A percentile compares a stretch with the other conserved stretches of the same genome.
phyloP scores from a whole-genome alignment of 177 flowering plant genomes.

The Tripterygium wilfordii region DNA sequence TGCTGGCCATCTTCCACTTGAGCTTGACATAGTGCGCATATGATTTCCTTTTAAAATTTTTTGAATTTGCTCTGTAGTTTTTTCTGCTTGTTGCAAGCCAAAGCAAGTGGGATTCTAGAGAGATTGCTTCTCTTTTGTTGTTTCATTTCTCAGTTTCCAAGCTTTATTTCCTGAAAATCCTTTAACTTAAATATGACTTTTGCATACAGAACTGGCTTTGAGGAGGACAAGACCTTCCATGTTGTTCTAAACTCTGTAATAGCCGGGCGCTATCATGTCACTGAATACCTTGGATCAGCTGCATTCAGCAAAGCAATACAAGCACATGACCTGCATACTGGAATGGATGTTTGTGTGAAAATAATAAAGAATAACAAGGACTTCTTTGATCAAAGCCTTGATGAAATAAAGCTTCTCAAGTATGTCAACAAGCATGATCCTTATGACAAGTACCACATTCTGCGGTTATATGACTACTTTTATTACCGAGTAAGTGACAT shows the following conservation, averaged over 20 bases:
- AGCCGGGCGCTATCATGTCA: constrained; percentile 98
- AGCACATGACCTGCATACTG: constrained; percentile 97
- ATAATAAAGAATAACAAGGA: constrained; percentile 98
- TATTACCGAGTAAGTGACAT: constrained; percentile 88
- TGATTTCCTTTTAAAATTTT: no score
- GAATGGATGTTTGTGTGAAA: constrained; percentile 98
- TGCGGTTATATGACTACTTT: constrained; percentile 92
- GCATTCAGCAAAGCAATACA: constrained; percentile 99
- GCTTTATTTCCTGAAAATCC: no score
- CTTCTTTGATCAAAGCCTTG: constrained; percentile 98
- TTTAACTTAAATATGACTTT: constrained; percentile 3
- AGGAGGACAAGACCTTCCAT: constrained; percentile 97
- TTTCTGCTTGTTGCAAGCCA: no score
- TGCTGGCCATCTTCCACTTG: no score
- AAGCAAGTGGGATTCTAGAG: no score
- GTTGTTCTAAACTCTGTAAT: constrained; percentile 91
- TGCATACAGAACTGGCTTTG: constrained; percentile 87
- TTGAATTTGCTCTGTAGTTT: no score
- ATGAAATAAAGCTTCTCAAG: constrained; percentile 98
- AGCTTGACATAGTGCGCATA: no score
- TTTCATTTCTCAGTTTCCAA: no score
- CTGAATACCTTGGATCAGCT: constrained; percentile 98
- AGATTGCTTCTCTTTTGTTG: no score
- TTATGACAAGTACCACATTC: constrained; percentile 88
- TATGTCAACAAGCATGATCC: constrained; percentile 97